These are phyloP conservation scores for Ligustrum vulgare DNA, from an alignment of 257 asterid genomes.

Conservation along the genomic window DNA sequence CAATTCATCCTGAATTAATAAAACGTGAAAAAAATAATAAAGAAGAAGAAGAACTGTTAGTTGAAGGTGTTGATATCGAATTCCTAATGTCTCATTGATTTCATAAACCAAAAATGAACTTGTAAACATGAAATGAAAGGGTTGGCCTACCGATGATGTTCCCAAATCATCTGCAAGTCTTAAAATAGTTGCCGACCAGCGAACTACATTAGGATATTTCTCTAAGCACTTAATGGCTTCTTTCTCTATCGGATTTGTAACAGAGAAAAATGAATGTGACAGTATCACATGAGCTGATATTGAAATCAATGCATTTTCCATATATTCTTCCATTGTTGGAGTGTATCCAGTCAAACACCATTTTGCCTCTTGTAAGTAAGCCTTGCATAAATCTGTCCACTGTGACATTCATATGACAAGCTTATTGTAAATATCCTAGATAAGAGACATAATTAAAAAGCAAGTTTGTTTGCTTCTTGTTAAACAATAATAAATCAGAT, in stretches of 20 bases:
- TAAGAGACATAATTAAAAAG: too few relatives aligned
- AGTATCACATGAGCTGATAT: constrained; percentile 34
- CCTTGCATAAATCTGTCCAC: constrained; percentile 36
- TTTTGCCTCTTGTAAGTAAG: constrained; percentile 30
- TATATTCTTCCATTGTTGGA: background rate
- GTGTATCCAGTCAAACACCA: constrained; percentile 31
- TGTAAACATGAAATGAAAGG: too few relatives aligned
- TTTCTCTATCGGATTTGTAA: constrained; percentile 35
- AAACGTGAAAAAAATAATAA: background rate
- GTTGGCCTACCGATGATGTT: constrained; percentile 36
- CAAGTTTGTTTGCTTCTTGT: too few relatives aligned
- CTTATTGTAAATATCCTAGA: background rate
- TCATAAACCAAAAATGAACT: too few relatives aligned
- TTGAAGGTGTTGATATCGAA: too few relatives aligned
- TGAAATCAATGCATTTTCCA: constrained; percentile 39
- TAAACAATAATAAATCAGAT: too few relatives aligned
- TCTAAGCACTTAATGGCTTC: constrained; percentile 11
- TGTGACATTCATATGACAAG: background rate
- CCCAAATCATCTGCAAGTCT: constrained; percentile 53
- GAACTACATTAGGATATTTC: constrained; percentile 29
- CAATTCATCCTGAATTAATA: constrained; percentile 32
- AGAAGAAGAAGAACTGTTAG: too few relatives aligned
- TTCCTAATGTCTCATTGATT: too few relatives aligned
- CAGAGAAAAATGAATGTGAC: constrained; percentile 35
- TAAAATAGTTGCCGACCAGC: constrained; percentile 28